Evolutionary conservation across 495 filamentous ascomycete genomes (phyloP).

Genomic region (Extremus antarcticus): DNA sequence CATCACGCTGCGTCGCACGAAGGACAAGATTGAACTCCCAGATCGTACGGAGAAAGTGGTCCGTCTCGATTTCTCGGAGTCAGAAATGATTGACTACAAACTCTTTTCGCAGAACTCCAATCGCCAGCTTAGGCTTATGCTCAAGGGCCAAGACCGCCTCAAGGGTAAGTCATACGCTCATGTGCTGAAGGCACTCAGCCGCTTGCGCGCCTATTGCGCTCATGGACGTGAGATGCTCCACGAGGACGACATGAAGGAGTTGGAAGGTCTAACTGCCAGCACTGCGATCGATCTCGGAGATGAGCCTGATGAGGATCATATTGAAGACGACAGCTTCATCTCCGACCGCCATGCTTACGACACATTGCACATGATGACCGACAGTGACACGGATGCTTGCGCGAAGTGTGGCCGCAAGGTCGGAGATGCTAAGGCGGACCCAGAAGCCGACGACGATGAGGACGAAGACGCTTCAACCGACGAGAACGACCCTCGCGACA

Average conservation of each 20-base stretch:
- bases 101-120: slow-evolving; percentile 3
- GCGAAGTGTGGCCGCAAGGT: slow-evolving; percentile 56
- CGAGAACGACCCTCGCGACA: slow-evolving; percentile 46
- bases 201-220: slow-evolving; percentile 79
- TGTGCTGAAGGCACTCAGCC: slow-evolving; percentile 80
- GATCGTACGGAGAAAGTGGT: slow-evolving; percentile 60
- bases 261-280: slow-evolving; percentile 53
- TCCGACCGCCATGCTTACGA: slow-evolving; percentile 61
- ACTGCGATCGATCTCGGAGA: slow-evolving; percentile 73
- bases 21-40: slow-evolving; percentile 63
- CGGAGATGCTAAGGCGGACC: slow-evolving; percentile 24
- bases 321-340: slow-evolving; percentile 30
- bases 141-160: slow-evolving; percentile 45
- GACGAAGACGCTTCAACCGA: slow-evolving; percentile 13
- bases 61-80: slow-evolving; percentile 43
- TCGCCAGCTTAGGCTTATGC: slow-evolving; percentile 42
- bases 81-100: slow-evolving; percentile 40
- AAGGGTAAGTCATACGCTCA: slow-evolving; percentile 78
- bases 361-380: slow-evolving; percentile 68
- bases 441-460: slow-evolving; percentile 34
- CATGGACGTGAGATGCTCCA: slow-evolving; percentile 82
- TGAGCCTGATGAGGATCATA: slow-evolving; percentile 45
- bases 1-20: slow-evolving; percentile 82
- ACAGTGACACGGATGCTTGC: slow-evolving; percentile 63
- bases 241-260: slow-evolving; percentile 64